Base-by-base conservation (phyloP, 1,139 yeast species). In the Waltiozyma solani region DNA sequence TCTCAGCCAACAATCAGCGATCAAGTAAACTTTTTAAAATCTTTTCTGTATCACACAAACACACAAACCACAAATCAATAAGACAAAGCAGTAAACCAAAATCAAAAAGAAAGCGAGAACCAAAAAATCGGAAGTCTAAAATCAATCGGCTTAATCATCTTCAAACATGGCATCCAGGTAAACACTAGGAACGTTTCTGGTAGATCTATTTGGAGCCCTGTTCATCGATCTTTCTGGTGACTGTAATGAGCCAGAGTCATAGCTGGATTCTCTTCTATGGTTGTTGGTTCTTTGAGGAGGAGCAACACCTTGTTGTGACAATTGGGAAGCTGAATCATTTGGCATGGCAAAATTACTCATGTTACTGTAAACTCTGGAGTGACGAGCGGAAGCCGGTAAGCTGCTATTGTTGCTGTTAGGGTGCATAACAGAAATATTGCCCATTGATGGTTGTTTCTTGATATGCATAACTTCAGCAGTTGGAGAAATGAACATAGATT, bases 391-490 rank as follows among this genome's bases (percentile, higher is more conserved):
- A 31, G 15, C 23, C 6, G 20, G 13, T 12, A 6, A 9, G 18
- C 22, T 12, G 23, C 13, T 20, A 20, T 22, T 33, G 14, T 23
- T 5, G 8, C 23, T 19, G 15, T 19, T 31, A 19, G 23, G 23
- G 17, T 27, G 20, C 15, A 8, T 13, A 10, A 7, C 20, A 7
- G 19, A 5, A 9, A 27, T 7, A 14, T 15, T 27, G 5, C 13
- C 4, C 10, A 17, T 17, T 5, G 31, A 15, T 15, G 20, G 20
- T 27, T 27, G 31, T 6, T 4, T 7, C 46, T 63, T 58, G 34
- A 56, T 53, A 44, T 66, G 67, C 76, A 78, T 73, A 31, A 79
- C 81, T 53, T 81, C 87, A 17, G 80, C 82, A 2, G 93, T 83
- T 29, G 94, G 94, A 6, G 91, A 80, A 41, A 83, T 74, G 56